Evolutionary conservation across 257 asterid species (phyloP).

Genomic region (Pogostemon cablin): DNA sequence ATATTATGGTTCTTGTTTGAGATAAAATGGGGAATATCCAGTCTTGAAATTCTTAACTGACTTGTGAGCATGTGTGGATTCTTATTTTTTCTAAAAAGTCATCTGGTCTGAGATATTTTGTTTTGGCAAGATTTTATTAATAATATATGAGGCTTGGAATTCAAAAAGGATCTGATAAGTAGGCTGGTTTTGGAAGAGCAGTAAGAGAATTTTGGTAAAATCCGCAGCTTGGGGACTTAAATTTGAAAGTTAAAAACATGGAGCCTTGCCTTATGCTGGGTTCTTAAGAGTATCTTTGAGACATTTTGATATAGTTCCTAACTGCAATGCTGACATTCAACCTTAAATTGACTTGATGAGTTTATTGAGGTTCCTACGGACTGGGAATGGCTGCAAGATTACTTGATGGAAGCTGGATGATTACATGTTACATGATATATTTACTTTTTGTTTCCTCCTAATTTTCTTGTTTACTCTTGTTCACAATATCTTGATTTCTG

Average conservation of each 20-base stretch:
- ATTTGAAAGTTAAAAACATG: neutral
- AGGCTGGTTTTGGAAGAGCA: constrained; percentile 8
- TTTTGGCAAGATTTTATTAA: neutral
- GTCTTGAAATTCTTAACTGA: neutral
- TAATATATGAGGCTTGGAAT: neutral
- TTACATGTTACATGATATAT: neutral
- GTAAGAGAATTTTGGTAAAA: neutral
- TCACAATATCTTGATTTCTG: constrained; percentile 23
- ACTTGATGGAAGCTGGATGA: neutral
- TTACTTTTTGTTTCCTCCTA: neutral
- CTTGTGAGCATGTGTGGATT: neutral
- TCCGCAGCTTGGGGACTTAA: neutral
- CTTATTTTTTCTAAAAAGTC: neutral
- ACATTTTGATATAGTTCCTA: neutral
- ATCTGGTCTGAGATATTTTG: neutral
- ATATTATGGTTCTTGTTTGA: constrained; percentile 6
- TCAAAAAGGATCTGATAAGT: constrained; percentile 3
- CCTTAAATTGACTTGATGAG: neutral
- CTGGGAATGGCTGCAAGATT: constrained; percentile 10
- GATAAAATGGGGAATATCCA: neutral
- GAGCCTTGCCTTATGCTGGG: neutral
- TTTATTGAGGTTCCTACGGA: constrained; percentile 1
- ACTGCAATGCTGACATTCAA: constrained; percentile 4
- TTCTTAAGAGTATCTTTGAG: neutral
- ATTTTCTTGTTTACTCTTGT: constrained; percentile 11